These are phyloP conservation scores for Suhomyces anneliseae DNA, from an alignment of 1,139 yeast genomes.

Conservation along the genomic window DNA sequence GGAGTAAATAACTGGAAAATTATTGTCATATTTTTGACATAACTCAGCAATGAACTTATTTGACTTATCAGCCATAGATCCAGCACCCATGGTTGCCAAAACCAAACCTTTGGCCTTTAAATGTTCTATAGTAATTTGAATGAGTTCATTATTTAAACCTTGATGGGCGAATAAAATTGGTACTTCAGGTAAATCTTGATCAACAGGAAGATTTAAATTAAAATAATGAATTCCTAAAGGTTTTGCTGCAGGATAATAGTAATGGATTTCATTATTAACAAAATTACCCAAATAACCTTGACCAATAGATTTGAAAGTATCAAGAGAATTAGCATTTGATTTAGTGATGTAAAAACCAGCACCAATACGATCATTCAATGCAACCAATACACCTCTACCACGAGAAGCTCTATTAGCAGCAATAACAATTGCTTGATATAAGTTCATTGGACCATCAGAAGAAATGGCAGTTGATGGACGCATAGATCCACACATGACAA, in stretches of 20 bases:
- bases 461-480: constrained; percentile 70
- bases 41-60: constrained; percentile 36
- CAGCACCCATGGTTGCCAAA: constrained; percentile 73
- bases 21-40: constrained; percentile 18
- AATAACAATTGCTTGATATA: constrained; percentile 67
- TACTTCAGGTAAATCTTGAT: constrained; percentile 42
- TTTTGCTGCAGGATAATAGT: constrained; percentile 61
- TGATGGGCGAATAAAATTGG: constrained; percentile 61
- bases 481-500: constrained; percentile 72
- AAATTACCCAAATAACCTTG: constrained; percentile 72
- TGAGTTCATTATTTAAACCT: constrained; percentile 50
- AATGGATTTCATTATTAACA: constrained; percentile 64
- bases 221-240: constrained; percentile 54
- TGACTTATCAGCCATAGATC: constrained; percentile 56
- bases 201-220: constrained; percentile 24
- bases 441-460: constrained; percentile 72
- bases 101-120: constrained; percentile 54
- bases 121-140: constrained; percentile 44
- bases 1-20: constrained; percentile 60
- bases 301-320: constrained; percentile 65
- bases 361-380: constrained; percentile 65
- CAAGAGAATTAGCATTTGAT: constrained; percentile 67
- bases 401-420: constrained; percentile 53
- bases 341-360: constrained; percentile 71
- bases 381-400: constrained; percentile 62